phyloP scores from a whole-genome alignment of 352 stramenopile species.

The Phytophthora hybrid region DNA sequence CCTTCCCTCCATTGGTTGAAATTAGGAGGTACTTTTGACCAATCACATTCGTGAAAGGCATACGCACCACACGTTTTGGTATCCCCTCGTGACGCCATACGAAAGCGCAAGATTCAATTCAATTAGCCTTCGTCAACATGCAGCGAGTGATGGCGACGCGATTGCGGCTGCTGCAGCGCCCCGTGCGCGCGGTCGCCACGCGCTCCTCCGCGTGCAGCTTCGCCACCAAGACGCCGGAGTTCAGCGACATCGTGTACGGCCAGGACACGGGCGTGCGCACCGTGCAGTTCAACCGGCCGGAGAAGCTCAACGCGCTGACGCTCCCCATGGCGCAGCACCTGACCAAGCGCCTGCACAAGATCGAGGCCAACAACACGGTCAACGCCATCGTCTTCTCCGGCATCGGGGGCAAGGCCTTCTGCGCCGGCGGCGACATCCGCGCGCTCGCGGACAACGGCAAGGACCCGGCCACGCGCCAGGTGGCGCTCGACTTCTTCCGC shows the following conservation, averaged over 20 bases:
- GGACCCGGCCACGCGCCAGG: slow-evolving; percentile 68
- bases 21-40: not conserved
- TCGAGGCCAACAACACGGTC: slow-evolving; percentile 81
- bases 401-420: slow-evolving; percentile 91
- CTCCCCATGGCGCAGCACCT: slow-evolving; percentile 93
- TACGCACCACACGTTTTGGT: slow-evolving; percentile 39
- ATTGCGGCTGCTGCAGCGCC: slow-evolving; percentile 69
- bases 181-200: slow-evolving; percentile 31
- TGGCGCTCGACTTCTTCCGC: slow-evolving; percentile 94
- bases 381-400: slow-evolving; percentile 88
- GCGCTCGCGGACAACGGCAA: slow-evolving; percentile 88
- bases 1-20: slow-evolving; percentile 10
- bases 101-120: slow-evolving; percentile 21
- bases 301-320: slow-evolving; percentile 93
- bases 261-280: slow-evolving; percentile 82
- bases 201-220: slow-evolving; percentile 21
- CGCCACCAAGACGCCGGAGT: slow-evolving; percentile 57
- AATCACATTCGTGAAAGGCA: slow-evolving; percentile 24
- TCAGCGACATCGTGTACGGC: slow-evolving; percentile 77
- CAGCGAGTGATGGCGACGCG: slow-evolving; percentile 61
- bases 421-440: slow-evolving; percentile 96
- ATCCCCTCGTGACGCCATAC: slow-evolving; percentile 3
- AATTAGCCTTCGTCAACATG: slow-evolving; percentile 33
- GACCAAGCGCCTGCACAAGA: slow-evolving; percentile 86
- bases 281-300: slow-evolving; percentile 92